Conservation (phyloP, 1,284 basidiomycete species). For the Melampsora abietis-canadensis region DNA sequence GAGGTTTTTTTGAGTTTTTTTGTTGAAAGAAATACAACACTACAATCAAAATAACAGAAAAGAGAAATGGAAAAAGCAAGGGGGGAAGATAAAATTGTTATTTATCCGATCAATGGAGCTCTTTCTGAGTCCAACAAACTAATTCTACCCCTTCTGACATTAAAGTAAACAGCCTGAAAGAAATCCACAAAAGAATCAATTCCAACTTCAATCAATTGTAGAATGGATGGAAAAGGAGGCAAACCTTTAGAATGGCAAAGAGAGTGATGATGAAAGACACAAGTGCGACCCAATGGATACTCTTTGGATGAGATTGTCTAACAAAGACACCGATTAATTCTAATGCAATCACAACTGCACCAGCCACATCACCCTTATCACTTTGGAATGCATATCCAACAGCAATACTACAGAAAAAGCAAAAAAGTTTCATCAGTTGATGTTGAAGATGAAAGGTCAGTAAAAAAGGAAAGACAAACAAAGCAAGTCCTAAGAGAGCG, state of each 20-base stretch:
- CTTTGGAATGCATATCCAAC: slow-evolving; percentile 53
- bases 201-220: not conserved
- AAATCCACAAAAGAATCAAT: not conserved
- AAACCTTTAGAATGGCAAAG: slow-evolving; percentile 31
- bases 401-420: slow-evolving; percentile 48
- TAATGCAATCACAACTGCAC: slow-evolving; percentile 49
- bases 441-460: not conserved
- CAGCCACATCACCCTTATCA: slow-evolving; percentile 54
- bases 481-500: slow-evolving; percentile 54
- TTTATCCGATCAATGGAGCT: slow-evolving; percentile 37
- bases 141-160: slow-evolving; percentile 31
- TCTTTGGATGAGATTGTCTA: slow-evolving; percentile 19
- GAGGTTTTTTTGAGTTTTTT: too few species aligned
- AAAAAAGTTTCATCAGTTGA: not conserved
- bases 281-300: slow-evolving; percentile 39
- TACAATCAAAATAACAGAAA: too few species aligned
- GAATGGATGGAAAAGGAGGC: not conserved
- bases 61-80: too few species aligned
- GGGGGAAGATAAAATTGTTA: too few species aligned
- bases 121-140: slow-evolving; percentile 27
- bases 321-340: slow-evolving; percentile 29
- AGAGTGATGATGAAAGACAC: slow-evolving; percentile 25
- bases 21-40: too few species aligned
- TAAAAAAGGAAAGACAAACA: slow-evolving; percentile 18
- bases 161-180: slow-evolving; percentile 21